Conservation (phyloP, 495 filamentous ascomycete species). For the Astrothelium subdiscretum region DNA sequence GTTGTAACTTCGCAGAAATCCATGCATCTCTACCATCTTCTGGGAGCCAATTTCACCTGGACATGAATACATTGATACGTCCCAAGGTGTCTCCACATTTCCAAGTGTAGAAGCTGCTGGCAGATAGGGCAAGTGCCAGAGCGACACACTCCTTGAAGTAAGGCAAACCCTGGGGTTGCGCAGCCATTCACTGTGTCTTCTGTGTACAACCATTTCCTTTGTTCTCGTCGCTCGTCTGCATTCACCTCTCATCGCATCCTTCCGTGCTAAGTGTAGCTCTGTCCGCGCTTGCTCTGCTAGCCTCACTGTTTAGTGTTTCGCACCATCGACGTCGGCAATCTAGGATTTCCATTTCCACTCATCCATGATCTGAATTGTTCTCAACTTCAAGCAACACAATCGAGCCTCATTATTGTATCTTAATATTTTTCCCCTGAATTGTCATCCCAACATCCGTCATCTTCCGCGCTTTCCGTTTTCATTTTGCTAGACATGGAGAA, state of each 20-base stretch:
- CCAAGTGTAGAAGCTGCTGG: not conserved
- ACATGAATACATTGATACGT: not conserved
- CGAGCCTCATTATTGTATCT: too few species aligned
- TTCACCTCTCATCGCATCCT: not conserved
- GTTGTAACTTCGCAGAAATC: not conserved
- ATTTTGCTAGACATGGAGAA: not conserved
- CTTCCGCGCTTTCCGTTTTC: not conserved
- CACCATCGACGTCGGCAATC: not conserved
- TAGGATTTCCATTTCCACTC: not conserved
- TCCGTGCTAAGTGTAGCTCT: not conserved
- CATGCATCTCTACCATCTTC: not conserved
- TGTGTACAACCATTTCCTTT: not conserved
- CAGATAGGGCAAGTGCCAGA: not conserved
- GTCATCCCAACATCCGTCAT: not conserved
- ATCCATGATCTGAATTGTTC: too few species aligned
- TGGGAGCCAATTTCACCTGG: not conserved
- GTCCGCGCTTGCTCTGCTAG: not conserved
- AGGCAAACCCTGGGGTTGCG: not conserved
- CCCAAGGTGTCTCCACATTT: not conserved
- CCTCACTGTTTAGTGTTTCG: not conserved
- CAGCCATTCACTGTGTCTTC: not conserved
- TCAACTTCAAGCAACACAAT: too few species aligned
- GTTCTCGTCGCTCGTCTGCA: not conserved
- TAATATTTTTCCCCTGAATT: too few species aligned
- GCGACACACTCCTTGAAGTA: not conserved